A percentile compares a stretch with the other conserved stretches of the same genome.
These are phyloP conservation scores for Fusarium subtropicale DNA, from an alignment of 2,329 filamentous ascomycete species.

Conservation along the genomic window DNA sequence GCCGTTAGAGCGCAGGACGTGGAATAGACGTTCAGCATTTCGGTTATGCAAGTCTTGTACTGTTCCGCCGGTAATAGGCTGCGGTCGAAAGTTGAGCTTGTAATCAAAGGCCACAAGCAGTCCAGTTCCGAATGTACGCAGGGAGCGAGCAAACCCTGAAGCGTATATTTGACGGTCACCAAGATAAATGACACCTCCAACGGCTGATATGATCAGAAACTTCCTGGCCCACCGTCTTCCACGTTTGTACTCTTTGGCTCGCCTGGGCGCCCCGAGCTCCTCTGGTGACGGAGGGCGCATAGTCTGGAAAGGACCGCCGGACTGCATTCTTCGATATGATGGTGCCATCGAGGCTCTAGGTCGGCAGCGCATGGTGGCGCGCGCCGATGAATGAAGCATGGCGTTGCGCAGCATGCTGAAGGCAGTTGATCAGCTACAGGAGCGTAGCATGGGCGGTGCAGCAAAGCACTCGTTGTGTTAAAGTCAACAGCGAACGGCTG, in stretches of 20 bases:
- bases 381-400: constrained; percentile 44
- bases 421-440: constrained; percentile 24
- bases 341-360: constrained; percentile 65
- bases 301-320: constrained; percentile 65
- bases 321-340: constrained; percentile 47
- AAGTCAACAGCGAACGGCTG: background rate
- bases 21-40: constrained; percentile 84
- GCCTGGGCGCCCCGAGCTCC: constrained; percentile 77
- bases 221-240: constrained; percentile 82
- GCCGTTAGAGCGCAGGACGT: constrained; percentile 86
- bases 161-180: constrained; percentile 82
- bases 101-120: constrained; percentile 89
- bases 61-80: constrained; percentile 78
- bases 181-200: constrained; percentile 72
- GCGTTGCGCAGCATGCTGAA: constrained; percentile 48
- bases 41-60: constrained; percentile 83
- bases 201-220: constrained; percentile 69
- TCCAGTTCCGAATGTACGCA: constrained; percentile 84
- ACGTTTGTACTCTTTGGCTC: constrained; percentile 77
- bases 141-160: constrained; percentile 79
- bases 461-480: background rate
- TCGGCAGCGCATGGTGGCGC: constrained; percentile 45
- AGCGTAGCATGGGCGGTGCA: constrained; percentile 25
- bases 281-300: constrained; percentile 82
- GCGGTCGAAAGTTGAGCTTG: constrained; percentile 91